Evolutionary conservation across 2,329 filamentous ascomycete genomes (phyloP).

Genomic region (Neocucurbitaria cava): DNA sequence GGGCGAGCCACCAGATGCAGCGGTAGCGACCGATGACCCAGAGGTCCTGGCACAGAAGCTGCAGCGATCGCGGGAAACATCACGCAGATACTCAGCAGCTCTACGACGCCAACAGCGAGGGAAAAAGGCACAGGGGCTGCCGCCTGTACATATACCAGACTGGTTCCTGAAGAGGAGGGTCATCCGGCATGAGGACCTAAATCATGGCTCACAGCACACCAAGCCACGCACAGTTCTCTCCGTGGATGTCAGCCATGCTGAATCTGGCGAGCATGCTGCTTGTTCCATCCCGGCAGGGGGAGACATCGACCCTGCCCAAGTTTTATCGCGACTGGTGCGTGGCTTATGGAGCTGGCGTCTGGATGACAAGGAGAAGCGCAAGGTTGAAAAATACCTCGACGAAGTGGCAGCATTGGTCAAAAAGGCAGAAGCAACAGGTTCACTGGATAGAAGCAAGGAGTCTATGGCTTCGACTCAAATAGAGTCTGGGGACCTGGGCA

Average conservation of each 20-base stretch:
- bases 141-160: slow-evolving; percentile 59
- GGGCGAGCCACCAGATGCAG: slow-evolving; percentile 28
- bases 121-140: slow-evolving; percentile 42
- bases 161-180: slow-evolving; percentile 65
- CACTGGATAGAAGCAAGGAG: slow-evolving; percentile 8
- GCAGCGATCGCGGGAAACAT: slow-evolving; percentile 43
- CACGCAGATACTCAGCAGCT: slow-evolving; percentile 43
- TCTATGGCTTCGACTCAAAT: slow-evolving; percentile 4
- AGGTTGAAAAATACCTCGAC: slow-evolving; percentile 27
- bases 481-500: no score
- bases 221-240: slow-evolving; percentile 25
- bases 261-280: slow-evolving; percentile 33
- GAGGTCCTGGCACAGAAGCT: slow-evolving; percentile 47
- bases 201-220: slow-evolving; percentile 10
- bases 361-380: slow-evolving; percentile 30
- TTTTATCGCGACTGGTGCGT: slow-evolving; percentile 34
- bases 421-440: slow-evolving; percentile 1
- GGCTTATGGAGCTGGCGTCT: slow-evolving; percentile 32
- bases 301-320: slow-evolving; percentile 25
- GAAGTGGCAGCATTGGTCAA: slow-evolving; percentile 15
- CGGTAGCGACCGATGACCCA: slow-evolving; percentile 37
- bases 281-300: slow-evolving; percentile 28
- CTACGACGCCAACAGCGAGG: slow-evolving; percentile 42
- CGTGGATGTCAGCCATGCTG: slow-evolving; percentile 29
- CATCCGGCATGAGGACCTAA: slow-evolving; percentile 45